Evolutionary conservation across 768 basidiomycete species (phyloP), one percentile per base, ranked within the genome.

Genomic region (Ramaria sp.): DNA sequence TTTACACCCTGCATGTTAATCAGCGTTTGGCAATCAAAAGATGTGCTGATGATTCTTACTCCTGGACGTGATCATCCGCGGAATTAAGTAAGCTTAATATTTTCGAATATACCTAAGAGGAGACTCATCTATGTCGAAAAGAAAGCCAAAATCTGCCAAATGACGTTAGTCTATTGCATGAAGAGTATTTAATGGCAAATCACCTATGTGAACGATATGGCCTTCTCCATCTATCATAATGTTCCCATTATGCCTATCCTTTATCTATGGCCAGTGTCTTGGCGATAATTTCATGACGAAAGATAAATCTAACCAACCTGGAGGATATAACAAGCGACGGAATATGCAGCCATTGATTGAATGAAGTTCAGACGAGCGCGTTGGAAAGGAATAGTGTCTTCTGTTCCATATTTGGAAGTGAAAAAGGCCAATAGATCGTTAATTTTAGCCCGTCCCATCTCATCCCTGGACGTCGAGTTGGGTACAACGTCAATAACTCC

Each of bases 161-260:
- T 62, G 28, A 57, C 50, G 60, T 59, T 13, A 43, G 30, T 41
- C 55, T 48, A 18, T 50, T 34, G 36, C 15, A n/a, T 20, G 22
- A 22, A 39, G 7, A 42, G 13, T 24, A 8, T 32, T 8, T 7
- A 2, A 45, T 37, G 20, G 38, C 52, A 16, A 65, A 83, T 41
- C 56, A 92, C 93, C 95, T 61, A 99, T 80, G 66, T 99, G 96
- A 3, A 97, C 79, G 56, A 99, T 95, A 65, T 97, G 94, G 0
- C 96, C 96, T 56, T 94, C 89, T 2, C 87, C 92, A 65, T 98
- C 96, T 57, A 99, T 94, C 95, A 99, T 97, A 65, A 99, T 98
- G 66, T 99, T 99, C 27, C 96, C 96, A 63, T 99, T 99, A 67
- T 99, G 96, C 37, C 96, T 73, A 65, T 99, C 96, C 71, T 99